Evolutionary conservation across 2,329 filamentous ascomycete genomes (phyloP).

Genomic region (Alternaria solani): DNA sequence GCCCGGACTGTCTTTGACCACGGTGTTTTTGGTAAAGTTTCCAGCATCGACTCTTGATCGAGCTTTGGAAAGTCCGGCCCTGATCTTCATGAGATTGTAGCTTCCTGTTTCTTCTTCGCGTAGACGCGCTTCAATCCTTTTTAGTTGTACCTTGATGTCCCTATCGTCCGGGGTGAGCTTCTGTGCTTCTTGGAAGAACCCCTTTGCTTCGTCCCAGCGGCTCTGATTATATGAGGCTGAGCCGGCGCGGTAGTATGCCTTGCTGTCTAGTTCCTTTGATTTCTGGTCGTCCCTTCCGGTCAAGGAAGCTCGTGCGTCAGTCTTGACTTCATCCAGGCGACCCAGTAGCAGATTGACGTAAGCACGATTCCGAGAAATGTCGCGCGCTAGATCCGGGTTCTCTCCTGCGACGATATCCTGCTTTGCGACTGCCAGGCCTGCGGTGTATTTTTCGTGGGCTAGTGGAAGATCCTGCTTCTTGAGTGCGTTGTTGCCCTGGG

Average conservation of each 20-base stretch:
- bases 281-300: conserved; percentile 35
- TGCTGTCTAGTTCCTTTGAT: conserved; percentile 50
- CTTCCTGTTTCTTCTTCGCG: conserved; percentile 52
- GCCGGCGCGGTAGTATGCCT: conserved; percentile 56
- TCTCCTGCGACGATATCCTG: conserved; percentile 18
- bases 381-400: conserved; percentile 37
- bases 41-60: conserved; percentile 59
- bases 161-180: conserved; percentile 42
- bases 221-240: conserved; percentile 57
- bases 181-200: conserved; percentile 46
- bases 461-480: conserved; percentile 50
- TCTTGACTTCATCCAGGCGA: conserved; percentile 42
- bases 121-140: conserved; percentile 30
- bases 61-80: conserved; percentile 47
- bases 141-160: conserved; percentile 41
- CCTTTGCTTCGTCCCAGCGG: conserved; percentile 50
- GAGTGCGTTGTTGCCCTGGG: conserved; percentile 46
- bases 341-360: conserved; percentile 43
- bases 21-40: conserved; percentile 56
- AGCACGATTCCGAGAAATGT: conserved; percentile 48
- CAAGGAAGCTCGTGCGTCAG: conserved; percentile 41
- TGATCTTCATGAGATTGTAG: conserved; percentile 51
- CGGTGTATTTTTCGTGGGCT: conserved; percentile 44
- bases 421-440: conserved; percentile 38
- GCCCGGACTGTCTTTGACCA: conserved; percentile 51